A percentile compares a stretch with the other conserved stretches of the same genome.
Conservation (phyloP, 192 early-diverging fungal species). For the Oehlia diaphana region DNA sequence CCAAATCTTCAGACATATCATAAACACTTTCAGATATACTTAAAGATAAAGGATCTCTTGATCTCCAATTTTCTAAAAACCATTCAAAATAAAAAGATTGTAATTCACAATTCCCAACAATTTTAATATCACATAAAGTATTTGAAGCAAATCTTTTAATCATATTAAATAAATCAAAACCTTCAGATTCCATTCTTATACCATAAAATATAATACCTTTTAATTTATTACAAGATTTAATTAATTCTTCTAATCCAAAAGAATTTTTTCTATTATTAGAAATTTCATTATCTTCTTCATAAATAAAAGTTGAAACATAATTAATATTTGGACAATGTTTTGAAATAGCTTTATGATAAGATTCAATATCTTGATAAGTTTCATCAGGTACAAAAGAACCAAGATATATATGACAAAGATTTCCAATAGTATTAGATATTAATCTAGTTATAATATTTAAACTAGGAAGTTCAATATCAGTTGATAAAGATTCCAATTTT, state of each 20-base stretch:
- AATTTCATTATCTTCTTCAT: not conserved
- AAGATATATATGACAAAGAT: not conserved
- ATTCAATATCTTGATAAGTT: not conserved
- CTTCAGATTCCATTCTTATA: not conserved
- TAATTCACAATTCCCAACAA: not conserved
- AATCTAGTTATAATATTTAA: not conserved
- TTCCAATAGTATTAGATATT: not conserved
- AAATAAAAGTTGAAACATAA: not conserved
- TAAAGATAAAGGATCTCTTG: not conserved
- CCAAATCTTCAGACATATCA: not conserved
- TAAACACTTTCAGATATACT: not conserved
- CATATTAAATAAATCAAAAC: not conserved
- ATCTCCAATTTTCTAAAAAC: not conserved
- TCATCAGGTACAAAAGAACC: not conserved
- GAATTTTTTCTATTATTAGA: not conserved
- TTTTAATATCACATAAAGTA: not conserved
- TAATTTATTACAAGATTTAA: not conserved
- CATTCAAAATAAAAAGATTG: not conserved
- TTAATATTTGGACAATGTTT: not conserved
- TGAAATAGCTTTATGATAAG: not conserved
- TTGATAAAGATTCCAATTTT: not conserved
- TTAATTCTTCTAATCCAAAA: not conserved
- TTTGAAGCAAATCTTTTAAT: not conserved
- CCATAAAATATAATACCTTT: not conserved
- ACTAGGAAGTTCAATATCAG: not conserved